Conservation (phyloP, 495 filamentous ascomycete genomes). For the Aspergillus baeticus region DNA sequence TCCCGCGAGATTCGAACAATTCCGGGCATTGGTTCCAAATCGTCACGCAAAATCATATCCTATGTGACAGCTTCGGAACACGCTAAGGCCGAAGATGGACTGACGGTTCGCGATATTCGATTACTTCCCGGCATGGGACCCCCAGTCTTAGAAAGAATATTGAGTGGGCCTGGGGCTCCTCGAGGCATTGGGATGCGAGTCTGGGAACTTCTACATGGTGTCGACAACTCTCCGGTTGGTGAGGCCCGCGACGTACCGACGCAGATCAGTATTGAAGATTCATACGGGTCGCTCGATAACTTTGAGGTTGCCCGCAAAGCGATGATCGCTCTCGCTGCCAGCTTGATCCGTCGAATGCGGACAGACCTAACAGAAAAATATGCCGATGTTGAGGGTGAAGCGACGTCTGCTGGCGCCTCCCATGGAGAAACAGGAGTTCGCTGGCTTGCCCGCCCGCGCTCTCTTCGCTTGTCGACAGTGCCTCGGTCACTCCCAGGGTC, state of each 20-base stretch:
- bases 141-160: conserved; percentile 57
- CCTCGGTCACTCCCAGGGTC: conserved; percentile 56
- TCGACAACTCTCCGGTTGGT: conserved; percentile 61
- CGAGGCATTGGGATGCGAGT: conserved; percentile 67
- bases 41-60: conserved; percentile 66
- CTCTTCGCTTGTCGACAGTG: conserved; percentile 75
- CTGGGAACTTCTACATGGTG: conserved; percentile 77
- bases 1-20: conserved; percentile 74
- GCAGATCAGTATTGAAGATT: conserved; percentile 94
- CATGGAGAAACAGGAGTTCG: conserved; percentile 21
- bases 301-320: conserved; percentile 61
- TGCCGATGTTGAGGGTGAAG: conserved; percentile 32
- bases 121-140: conserved; percentile 58
- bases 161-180: conserved; percentile 66
- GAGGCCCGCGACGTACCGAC: conserved; percentile 70
- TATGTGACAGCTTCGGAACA: conserved; percentile 36
- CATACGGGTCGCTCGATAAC: conserved; percentile 67
- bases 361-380: conserved; percentile 64
- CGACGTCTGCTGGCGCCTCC: background rate
- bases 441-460: conserved; percentile 69
- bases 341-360: conserved; percentile 76
- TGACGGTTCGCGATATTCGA: conserved; percentile 68
- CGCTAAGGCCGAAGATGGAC: background rate
- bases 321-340: conserved; percentile 59
- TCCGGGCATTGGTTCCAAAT: conserved; percentile 80